Percentiles rank a stretch among this genome's conserved stretches.
Evolutionary conservation across 306 rosid species (phyloP).

Genomic region (Trichosanthes truncata): DNA sequence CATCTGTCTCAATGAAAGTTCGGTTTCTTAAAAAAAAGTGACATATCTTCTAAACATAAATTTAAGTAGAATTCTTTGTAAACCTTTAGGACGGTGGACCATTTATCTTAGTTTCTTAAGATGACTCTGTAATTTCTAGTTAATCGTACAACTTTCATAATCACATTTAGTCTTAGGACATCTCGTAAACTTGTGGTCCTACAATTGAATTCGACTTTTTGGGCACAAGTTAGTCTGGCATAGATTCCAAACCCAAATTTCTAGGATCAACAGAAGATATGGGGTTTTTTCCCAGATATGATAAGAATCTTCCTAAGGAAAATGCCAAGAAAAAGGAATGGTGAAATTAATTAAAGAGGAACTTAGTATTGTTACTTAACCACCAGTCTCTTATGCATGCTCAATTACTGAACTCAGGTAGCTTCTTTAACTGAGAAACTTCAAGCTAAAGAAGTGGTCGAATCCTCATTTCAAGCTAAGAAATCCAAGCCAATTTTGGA

Average conservation of each 20-base stretch:
- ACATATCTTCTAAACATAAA: not conserved
- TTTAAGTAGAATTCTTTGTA: not conserved
- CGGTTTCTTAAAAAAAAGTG: too few relatives aligned
- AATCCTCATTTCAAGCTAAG: conserved; percentile 26
- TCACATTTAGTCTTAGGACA: not conserved
- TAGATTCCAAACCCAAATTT: not conserved
- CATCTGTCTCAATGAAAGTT: too few relatives aligned
- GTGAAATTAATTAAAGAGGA: conserved; percentile 1
- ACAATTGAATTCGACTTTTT: not conserved
- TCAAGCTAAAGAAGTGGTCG: conserved; percentile 48
- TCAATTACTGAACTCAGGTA: conserved; percentile 32
- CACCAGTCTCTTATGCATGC: not conserved
- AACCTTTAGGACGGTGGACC: not conserved
- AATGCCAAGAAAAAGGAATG: not conserved
- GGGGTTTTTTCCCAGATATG: not conserved
- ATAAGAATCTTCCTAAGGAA: not conserved
- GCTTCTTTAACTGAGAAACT: conserved; percentile 64
- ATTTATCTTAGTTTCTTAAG: not conserved
- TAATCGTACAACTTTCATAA: not conserved
- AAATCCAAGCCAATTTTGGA: conserved; percentile 28
- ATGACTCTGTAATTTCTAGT: not conserved
- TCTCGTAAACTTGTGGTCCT: not conserved
- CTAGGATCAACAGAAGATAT: not conserved
- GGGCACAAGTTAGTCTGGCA: not conserved
- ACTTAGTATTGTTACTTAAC: not conserved